Conservation (phyloP, 257 asterid species). For the Fraxinus pennsylvanica region DNA sequence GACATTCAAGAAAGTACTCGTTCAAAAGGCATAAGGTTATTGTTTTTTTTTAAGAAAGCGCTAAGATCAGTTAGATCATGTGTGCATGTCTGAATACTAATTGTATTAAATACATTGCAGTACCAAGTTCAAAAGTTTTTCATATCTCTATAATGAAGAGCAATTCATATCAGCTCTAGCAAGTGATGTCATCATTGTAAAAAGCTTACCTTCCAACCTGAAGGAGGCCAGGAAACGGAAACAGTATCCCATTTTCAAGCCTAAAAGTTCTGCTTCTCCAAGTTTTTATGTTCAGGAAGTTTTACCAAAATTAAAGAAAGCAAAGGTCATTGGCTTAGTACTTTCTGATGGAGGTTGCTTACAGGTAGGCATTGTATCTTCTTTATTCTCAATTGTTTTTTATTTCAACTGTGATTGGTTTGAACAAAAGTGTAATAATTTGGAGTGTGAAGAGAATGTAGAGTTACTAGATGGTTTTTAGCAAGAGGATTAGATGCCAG, state of each 20-base stretch:
- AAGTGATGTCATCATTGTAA: constrained; percentile 78
- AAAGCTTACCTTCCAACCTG: constrained; percentile 61
- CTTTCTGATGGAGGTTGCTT: constrained; percentile 86
- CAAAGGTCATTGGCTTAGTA: constrained; percentile 72
- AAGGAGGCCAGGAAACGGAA: constrained; percentile 70
- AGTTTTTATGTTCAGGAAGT: constrained; percentile 64
- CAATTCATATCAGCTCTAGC: constrained; percentile 73
- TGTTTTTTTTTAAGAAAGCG: constrained; percentile 23
- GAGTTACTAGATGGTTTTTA: neutral
- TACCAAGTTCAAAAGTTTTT: constrained; percentile 83
- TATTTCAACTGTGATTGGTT: neutral
- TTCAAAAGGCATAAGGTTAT: constrained; percentile 94
- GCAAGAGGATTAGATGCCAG: neutral
- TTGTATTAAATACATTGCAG: constrained; percentile 46
- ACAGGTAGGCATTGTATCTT: constrained; percentile 52
- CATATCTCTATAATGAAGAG: constrained; percentile 75
- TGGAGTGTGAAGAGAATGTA: neutral
- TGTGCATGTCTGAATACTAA: constrained; percentile 25
- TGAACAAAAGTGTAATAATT: neutral
- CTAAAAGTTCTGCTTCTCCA: constrained; percentile 61
- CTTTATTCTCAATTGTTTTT: constrained; percentile 7
- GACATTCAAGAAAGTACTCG: constrained; percentile 76
- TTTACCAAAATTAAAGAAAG: constrained; percentile 63
- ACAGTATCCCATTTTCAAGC: constrained; percentile 64
- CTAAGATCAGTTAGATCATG: constrained; percentile 11